Conservation (phyloP, 2,329 filamentous ascomycete genomes). For the Madurella fahalii region DNA sequence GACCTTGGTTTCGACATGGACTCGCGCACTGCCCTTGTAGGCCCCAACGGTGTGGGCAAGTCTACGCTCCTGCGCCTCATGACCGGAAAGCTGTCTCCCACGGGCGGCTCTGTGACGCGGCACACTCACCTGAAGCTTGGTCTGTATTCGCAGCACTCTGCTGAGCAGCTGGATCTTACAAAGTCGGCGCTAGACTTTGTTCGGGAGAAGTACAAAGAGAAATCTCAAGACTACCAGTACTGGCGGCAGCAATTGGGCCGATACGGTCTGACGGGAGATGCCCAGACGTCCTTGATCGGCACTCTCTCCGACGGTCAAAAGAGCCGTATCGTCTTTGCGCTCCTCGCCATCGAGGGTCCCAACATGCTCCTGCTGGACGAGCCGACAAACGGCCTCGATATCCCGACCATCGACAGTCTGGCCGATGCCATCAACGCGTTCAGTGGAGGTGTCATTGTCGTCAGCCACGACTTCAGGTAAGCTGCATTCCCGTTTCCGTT, state of each 20-base stretch:
- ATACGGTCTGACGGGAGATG: slow-evolving; percentile 88
- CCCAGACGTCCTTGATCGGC: slow-evolving; percentile 96
- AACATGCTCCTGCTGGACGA: slow-evolving; percentile 99
- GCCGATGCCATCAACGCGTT: slow-evolving; percentile 97
- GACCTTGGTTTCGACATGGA: slow-evolving; percentile 99
- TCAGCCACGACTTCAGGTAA: slow-evolving; percentile 98
- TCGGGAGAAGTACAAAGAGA: slow-evolving; percentile 83
- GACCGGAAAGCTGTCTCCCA: slow-evolving; percentile 90
- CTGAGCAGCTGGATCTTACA: slow-evolving; percentile 95
- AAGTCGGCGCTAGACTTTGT: slow-evolving; percentile 98
- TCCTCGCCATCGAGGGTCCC: slow-evolving; percentile 89
- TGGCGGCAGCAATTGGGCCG: slow-evolving; percentile 96
- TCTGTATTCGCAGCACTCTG: slow-evolving; percentile 96
- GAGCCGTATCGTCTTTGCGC: slow-evolving; percentile 94
- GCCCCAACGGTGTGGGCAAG: slow-evolving; percentile 98
- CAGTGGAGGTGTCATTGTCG: slow-evolving; percentile 93
- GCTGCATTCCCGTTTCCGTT: slow-evolving; percentile 29
- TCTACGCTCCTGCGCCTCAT: slow-evolving; percentile 93
- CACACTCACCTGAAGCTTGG: slow-evolving; percentile 99
- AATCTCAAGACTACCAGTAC: slow-evolving; percentile 97
- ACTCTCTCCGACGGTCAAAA: slow-evolving; percentile 97
- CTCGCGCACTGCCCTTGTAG: slow-evolving; percentile 92
- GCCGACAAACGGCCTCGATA: slow-evolving; percentile 98
- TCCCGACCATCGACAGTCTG: slow-evolving; percentile 94
- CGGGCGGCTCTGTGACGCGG: slow-evolving; percentile 72